phyloP scores from a whole-genome alignment of 1,139 yeast genomes.

The Debaryomyces subglobosus region DNA sequence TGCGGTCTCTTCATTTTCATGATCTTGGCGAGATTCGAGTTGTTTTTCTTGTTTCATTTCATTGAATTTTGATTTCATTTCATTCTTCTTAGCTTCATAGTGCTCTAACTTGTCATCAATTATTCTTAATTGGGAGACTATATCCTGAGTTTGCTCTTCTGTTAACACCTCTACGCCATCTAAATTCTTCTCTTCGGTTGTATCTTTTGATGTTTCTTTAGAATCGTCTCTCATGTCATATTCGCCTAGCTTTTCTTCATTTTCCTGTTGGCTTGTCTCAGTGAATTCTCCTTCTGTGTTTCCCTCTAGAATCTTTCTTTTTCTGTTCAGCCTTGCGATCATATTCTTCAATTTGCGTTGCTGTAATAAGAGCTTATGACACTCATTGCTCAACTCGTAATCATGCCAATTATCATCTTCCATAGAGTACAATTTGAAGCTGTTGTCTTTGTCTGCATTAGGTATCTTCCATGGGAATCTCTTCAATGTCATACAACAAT shows the following conservation, averaged over 20 bases:
- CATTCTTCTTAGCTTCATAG: conserved; percentile 39
- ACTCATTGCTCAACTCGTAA: conserved; percentile 53
- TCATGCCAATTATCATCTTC: conserved; percentile 56
- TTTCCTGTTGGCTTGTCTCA: conserved; percentile 10
- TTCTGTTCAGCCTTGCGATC: conserved; percentile 47
- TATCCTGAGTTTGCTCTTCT: conserved; percentile 38
- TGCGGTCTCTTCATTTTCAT: background rate
- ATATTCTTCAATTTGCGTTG: conserved; percentile 49
- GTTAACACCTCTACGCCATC: conserved; percentile 29
- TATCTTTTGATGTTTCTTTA: conserved; percentile 8
- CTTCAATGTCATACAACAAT: conserved; percentile 91
- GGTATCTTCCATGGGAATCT: conserved; percentile 99
- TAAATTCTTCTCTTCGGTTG: conserved; percentile 12
- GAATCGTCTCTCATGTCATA: background rate
- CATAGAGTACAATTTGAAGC: conserved; percentile 68
- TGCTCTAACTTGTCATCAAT: conserved; percentile 44
- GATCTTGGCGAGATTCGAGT: background rate
- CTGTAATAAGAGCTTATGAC: conserved; percentile 49
- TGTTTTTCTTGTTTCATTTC: conserved; percentile 19
- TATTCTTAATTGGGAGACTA: conserved; percentile 35
- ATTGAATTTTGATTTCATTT: conserved; percentile 36
- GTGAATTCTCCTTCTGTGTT: conserved; percentile 5
- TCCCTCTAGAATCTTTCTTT: conserved; percentile 29
- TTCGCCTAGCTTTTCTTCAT: conserved; percentile 7
- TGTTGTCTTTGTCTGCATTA: conserved; percentile 74